Evolutionary conservation across 2,329 filamentous ascomycete species (phyloP).

Genomic region (Xylaria sp.): DNA sequence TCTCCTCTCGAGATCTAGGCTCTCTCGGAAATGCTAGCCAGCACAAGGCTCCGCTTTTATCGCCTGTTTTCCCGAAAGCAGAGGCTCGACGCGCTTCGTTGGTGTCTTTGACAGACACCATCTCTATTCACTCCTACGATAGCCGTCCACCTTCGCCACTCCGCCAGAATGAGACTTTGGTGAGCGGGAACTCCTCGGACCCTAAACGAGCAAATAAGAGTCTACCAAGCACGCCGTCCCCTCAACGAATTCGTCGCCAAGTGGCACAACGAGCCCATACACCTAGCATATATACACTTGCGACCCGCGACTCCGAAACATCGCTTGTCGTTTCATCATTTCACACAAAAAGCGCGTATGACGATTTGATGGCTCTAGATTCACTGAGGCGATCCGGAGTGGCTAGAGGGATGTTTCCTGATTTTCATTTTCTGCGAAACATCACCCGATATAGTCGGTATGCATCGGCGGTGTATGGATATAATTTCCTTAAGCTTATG

Average conservation of each 20-base stretch:
- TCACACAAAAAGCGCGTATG: conserved; percentile 61
- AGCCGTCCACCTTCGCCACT: conserved; percentile 57
- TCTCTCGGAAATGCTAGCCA: conserved; percentile 42
- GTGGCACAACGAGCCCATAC: conserved; percentile 52
- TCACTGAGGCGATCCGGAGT: conserved; percentile 63
- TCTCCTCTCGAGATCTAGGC: conserved; percentile 55
- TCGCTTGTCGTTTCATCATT: conserved; percentile 64
- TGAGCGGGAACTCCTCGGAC: conserved; percentile 19
- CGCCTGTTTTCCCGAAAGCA: conserved; percentile 63
- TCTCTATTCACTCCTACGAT: conserved; percentile 61
- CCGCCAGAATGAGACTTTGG: conserved; percentile 13
- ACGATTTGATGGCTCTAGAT: conserved; percentile 60
- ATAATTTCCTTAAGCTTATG: conserved; percentile 70
- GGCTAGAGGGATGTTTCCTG: conserved; percentile 69
- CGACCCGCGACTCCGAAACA: conserved; percentile 65
- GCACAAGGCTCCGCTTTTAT: conserved; percentile 56
- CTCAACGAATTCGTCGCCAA: conserved; percentile 46
- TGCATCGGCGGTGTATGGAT: conserved; percentile 74
- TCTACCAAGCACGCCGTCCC: conserved; percentile 35
- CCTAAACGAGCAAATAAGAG: conserved; percentile 35
- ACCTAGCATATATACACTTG: conserved; percentile 70
- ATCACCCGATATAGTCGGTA: conserved; percentile 74
- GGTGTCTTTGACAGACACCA: conserved; percentile 66
- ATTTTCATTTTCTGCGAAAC: conserved; percentile 69
- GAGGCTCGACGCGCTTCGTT: conserved; percentile 65